These are phyloP conservation scores for Microbotryomycetes sp. DNA, from an alignment of 1,284 basidiomycete genomes.

Conservation along the genomic window DNA sequence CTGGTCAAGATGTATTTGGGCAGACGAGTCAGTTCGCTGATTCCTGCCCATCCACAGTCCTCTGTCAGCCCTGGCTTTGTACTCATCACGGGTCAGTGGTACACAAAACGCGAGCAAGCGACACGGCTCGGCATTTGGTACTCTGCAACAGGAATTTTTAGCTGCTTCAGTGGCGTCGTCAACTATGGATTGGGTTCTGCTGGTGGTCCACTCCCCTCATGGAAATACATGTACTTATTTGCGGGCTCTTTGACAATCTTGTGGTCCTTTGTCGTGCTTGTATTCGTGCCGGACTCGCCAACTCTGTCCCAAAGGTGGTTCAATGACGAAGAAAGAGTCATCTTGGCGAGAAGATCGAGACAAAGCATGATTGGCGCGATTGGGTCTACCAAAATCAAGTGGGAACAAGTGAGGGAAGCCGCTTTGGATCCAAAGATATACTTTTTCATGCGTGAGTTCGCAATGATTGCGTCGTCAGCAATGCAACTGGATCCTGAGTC, in stretches of 20 bases:
- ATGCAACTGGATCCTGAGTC: neutral
- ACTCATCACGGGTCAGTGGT: slow-evolving; percentile 48
- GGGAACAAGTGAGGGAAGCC: slow-evolving; percentile 45
- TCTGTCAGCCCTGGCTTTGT: slow-evolving; percentile 50
- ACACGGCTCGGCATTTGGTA: slow-evolving; percentile 45
- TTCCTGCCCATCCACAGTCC: slow-evolving; percentile 28
- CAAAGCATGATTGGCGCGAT: slow-evolving; percentile 39
- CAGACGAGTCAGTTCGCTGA: neutral
- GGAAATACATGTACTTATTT: slow-evolving; percentile 50
- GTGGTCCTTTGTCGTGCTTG: slow-evolving; percentile 45
- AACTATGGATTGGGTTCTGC: slow-evolving; percentile 48
- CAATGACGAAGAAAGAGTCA: slow-evolving; percentile 40
- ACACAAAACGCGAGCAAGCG: slow-evolving; percentile 44
- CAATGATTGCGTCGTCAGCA: no score
- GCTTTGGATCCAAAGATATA: slow-evolving; percentile 47
- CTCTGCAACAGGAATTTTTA: slow-evolving; percentile 48
- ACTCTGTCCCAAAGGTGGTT: slow-evolving; percentile 43
- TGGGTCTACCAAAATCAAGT: slow-evolving; percentile 40
- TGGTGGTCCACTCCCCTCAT: slow-evolving; percentile 42
- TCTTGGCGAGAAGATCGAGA: slow-evolving; percentile 43
- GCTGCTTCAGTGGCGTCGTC: slow-evolving; percentile 46
- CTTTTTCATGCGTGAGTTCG: slow-evolving; percentile 46
- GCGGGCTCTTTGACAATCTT: slow-evolving; percentile 48
- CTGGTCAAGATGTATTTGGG: neutral
- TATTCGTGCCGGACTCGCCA: slow-evolving; percentile 47